A percentile compares a stretch with the other conserved stretches of the same genome.
Conservation (phyloP, 371 early-diverging fungal species). For the Fennellomyces sp. region DNA sequence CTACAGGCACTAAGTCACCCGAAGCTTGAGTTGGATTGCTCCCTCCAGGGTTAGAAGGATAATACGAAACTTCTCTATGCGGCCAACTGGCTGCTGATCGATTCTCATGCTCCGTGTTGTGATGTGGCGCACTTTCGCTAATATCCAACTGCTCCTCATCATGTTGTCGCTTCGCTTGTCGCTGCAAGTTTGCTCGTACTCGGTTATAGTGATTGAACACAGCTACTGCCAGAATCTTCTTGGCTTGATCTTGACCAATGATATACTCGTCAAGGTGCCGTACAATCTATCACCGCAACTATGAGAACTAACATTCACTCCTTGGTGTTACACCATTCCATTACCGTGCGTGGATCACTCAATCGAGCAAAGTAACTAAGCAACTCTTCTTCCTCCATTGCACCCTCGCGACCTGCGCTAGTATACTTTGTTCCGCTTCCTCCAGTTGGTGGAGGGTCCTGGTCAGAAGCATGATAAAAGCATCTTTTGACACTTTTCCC, state of each 20-base stretch:
- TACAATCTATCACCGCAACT: constrained; percentile 59
- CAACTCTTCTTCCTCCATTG: background rate
- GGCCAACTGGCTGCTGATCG: too few species aligned
- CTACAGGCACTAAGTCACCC: too few species aligned
- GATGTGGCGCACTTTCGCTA: too few species aligned
- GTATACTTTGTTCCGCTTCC: background rate
- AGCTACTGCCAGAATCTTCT: constrained; percentile 77
- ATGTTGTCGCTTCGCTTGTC: background rate
- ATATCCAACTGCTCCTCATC: background rate
- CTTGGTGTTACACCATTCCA: background rate
- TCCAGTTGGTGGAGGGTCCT: constrained; percentile 2
- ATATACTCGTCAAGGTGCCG: constrained; percentile 77
- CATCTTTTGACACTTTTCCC: background rate
- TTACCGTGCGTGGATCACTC: constrained; percentile 21
- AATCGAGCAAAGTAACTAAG: constrained; percentile 8
- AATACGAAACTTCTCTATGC: too few species aligned
- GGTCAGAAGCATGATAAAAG: constrained; percentile 4
- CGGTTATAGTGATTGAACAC: constrained; percentile 82
- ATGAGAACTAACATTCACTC: background rate
- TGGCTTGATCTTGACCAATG: constrained; percentile 82
- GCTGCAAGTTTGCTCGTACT: constrained; percentile 60
- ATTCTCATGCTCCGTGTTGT: too few species aligned
- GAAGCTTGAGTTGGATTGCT: too few species aligned
- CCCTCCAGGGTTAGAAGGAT: too few species aligned
- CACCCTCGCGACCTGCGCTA: background rate